Evolutionary conservation across 106 monocot species (phyloP), one percentile per base, ranked within the genome.

Genomic region (Platanthera guangdongensis): DNA sequence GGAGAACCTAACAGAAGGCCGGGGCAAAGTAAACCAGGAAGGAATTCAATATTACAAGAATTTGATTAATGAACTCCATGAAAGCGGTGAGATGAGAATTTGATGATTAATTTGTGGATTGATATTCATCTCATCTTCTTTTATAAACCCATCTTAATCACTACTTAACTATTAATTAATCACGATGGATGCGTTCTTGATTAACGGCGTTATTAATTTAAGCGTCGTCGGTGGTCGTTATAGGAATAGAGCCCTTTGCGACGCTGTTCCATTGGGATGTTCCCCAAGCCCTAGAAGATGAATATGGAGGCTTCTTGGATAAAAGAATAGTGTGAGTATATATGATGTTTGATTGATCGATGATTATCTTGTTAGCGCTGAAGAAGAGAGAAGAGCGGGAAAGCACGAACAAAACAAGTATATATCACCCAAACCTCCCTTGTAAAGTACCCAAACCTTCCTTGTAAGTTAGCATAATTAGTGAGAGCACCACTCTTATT

Each of bases 201-300:
- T 45, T 47, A 12, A 13, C 2, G 30, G 12, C 8, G 2, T 70
- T 1, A 13, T 70, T 13, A 39, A 32, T 46, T 46, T 46, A 4
- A 5, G 14, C 4, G 45, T 15, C 39, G 45, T 13, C 0, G 1
- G 9, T 70, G 25, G 45, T n/a, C n/a, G n/a, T 18, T 71, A 15
- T 39, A 80, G 80, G 80, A 4, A 68, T 76, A 14, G 75, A 80
- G 47, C 84, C 84, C 0, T 84, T 76, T 67, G 84, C 76, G 4
- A 84, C 84, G 52, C 48, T 84, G 10, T 84, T 84, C 73, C 84
- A 84, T 54, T 84, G 80, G 80, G 84, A 84, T 55, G 64, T 76
- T 1, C 84, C 84, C 19, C 84, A 84, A 77, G 72, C 76, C 30
- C 67, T 80, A 14, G 84, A 84, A 73, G 80, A 76, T 49, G 49